These are phyloP conservation scores for Apiospora sp. DNA, from an alignment of 2,329 filamentous ascomycete genomes.

Conservation along the genomic window DNA sequence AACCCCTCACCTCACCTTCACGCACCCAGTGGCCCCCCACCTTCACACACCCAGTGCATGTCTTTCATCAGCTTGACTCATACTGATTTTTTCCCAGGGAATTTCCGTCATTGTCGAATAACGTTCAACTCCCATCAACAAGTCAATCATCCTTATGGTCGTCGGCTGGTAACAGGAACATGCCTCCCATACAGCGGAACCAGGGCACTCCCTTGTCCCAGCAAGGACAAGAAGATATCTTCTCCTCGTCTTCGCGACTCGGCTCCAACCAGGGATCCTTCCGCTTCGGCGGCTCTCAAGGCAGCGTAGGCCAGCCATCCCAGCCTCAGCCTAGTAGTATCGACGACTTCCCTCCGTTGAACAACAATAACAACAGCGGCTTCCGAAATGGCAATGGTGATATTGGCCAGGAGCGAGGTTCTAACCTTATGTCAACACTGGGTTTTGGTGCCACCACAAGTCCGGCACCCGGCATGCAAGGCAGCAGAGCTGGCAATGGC, in stretches of 20 bases:
- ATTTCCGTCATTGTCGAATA: constrained; percentile 71
- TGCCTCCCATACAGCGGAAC: constrained; percentile 59
- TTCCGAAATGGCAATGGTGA: constrained; percentile 62
- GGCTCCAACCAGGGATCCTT: constrained; percentile 56
- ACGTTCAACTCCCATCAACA: constrained; percentile 59
- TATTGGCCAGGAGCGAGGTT: constrained; percentile 62
- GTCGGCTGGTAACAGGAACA: constrained; percentile 55
- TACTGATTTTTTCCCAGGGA: constrained; percentile 53
- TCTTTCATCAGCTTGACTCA: neutral
- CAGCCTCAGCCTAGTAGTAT: constrained; percentile 56
- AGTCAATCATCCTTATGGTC: constrained; percentile 64
- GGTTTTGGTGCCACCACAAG: constrained; percentile 60
- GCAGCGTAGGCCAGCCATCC: constrained; percentile 49
- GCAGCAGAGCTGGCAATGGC: constrained; percentile 63
- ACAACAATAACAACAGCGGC: constrained; percentile 50
- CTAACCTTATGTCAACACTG: constrained; percentile 60
- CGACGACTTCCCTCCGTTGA: constrained; percentile 71
- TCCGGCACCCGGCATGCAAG: constrained; percentile 48
- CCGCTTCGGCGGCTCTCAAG: constrained; percentile 59
- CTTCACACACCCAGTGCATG: neutral
- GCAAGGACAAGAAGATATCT: constrained; percentile 57
- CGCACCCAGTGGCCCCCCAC: neutral
- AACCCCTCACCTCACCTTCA: neutral
- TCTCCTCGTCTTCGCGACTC: constrained; percentile 49
- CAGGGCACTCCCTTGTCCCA: constrained; percentile 61